Evolutionary conservation across 345 rosid genomes (phyloP), one percentile per base, ranked within the genome.

Genomic region (Alliaria petiolata): DNA sequence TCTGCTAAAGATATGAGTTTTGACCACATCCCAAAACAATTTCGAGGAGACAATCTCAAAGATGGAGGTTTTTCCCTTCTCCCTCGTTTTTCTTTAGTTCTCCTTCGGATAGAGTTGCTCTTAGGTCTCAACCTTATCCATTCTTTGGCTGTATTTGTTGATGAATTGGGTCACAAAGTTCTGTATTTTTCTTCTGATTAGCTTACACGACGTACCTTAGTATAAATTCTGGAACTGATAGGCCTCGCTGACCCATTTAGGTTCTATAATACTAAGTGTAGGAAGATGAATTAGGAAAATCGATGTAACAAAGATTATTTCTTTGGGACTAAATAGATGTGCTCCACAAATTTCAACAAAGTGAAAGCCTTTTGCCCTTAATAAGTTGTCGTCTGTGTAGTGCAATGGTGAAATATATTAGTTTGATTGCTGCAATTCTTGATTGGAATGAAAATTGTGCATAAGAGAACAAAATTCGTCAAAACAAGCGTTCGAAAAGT

Each of bases 1-100:
- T 72, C 78, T 44, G 85, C 85, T n/a, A 79, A 75, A 55, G 69
- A 61, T 45, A 72, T 83, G 68, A 72, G 82, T 65, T 38, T 79
- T 50, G 84, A 86, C 72, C 85, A 82, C 55, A 87, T 93, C 38
- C 98, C 98, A 36, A 86, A 84, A 75, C 92, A 84, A 62, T 93
- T 93, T 81, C 81, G 89, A 44, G 74, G 82, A 65, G 83, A 89
- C 46, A 90, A 93, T 63, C 88, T 93, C 77, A 78, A 81, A 72
- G 95, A 86, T 68, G 96, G 91, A 82, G 65, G 98, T 90, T 26
- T 69, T 61, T 85, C 16, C 16, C 43, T 49, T 65, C 11, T 68
- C 35, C 34, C 58, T 19, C 70, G 11, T 28, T 34, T 7, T 38
- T 51, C 30, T 3, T 26, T 8, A 39, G 3, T 40, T 61, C 12